Conservation (phyloP, 1,284 basidiomycete genomes). For the Cystobasidium sp. region DNA sequence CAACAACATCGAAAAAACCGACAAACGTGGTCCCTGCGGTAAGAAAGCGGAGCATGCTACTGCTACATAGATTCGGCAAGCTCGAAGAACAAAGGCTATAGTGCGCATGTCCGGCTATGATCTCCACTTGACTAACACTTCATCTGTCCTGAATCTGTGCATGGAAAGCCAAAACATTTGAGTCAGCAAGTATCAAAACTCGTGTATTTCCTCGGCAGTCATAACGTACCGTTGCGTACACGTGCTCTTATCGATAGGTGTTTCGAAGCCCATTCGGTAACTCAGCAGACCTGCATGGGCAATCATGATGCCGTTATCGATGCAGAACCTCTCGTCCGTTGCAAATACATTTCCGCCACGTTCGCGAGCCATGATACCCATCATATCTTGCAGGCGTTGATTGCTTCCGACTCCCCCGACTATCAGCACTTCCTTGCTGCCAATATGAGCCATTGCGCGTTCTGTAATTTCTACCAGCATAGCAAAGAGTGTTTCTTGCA, state of each 20-base stretch:
- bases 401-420: constrained; percentile 99
- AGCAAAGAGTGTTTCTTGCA: constrained; percentile 96
- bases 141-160: constrained; percentile 82
- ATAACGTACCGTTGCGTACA: constrained; percentile 78
- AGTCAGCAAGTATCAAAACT: background rate
- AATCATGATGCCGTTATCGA: constrained; percentile 99
- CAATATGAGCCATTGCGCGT: constrained; percentile 98
- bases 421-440: constrained; percentile 92
- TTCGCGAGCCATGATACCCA: constrained; percentile 94
- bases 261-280: constrained; percentile 87
- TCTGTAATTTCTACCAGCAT: constrained; percentile 99
- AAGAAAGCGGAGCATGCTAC: constrained; percentile 1
- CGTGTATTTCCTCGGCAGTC: background rate
- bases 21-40: background rate
- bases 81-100: background rate
- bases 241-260: constrained; percentile 75
- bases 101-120: constrained; percentile 48
- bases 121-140: constrained; percentile 86
- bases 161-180: background rate
- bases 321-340: constrained; percentile 98
- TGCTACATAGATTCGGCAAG: constrained; percentile 1
- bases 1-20: constrained; percentile 2
- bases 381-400: constrained; percentile 92
- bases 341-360: constrained; percentile 89
- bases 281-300: constrained; percentile 90